phyloP scores from a whole-genome alignment of 1,139 yeast genomes.

The Saccharomyces pastorianus region DNA sequence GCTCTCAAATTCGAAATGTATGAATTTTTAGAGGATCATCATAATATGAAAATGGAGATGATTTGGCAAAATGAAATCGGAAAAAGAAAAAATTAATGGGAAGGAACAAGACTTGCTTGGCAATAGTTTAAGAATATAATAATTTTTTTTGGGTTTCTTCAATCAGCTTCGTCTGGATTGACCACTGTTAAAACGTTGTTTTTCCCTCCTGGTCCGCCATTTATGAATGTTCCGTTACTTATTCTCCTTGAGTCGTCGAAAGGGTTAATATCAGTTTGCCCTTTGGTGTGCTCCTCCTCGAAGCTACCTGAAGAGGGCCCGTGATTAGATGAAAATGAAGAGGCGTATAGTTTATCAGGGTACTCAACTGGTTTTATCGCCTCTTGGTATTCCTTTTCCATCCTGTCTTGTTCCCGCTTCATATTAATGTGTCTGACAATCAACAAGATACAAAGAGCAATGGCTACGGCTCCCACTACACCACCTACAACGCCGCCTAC shows the following conservation, averaged over 20 bases:
- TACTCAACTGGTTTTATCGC: conserved; percentile 33
- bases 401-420: conserved; percentile 31
- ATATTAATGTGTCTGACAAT: conserved; percentile 25
- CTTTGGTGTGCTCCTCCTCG: conserved; percentile 6
- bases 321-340: conserved; percentile 11
- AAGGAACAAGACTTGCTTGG: neutral
- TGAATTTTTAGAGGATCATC: neutral
- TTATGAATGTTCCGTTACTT: conserved; percentile 25
- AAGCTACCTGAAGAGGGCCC: conserved; percentile 4
- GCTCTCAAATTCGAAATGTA: neutral
- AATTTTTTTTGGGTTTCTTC: neutral
- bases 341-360: conserved; percentile 6
- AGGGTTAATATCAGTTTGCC: conserved; percentile 17
- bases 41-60: neutral
- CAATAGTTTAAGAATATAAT: neutral
- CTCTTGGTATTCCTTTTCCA: conserved; percentile 33
- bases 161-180: conserved; percentile 27
- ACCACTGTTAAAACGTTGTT: conserved; percentile 28
- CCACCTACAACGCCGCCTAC: conserved; percentile 34
- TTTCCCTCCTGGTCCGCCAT: conserved; percentile 11
- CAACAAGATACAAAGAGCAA: conserved; percentile 20
- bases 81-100: neutral
- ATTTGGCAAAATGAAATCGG: neutral
- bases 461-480: conserved; percentile 26
- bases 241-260: conserved; percentile 30